Conservation (phyloP, 2,329 filamentous ascomycete species). For the Aspergillus sp. region DNA sequence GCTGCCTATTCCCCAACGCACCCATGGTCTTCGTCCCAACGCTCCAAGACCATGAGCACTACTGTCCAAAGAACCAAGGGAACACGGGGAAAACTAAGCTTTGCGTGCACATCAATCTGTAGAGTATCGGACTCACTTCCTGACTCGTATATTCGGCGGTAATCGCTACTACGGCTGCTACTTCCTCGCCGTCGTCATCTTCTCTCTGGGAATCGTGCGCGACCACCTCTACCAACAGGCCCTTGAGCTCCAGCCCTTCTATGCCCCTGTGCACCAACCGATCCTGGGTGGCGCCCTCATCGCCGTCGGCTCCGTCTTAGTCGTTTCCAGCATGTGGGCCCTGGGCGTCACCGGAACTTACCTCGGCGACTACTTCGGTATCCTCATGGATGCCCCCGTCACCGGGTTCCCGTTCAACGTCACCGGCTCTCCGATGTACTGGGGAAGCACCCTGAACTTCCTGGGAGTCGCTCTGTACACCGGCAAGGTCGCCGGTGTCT, state of each 20-base stretch:
- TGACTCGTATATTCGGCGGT: conserved; percentile 78
- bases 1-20: conserved; percentile 5
- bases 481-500: conserved; percentile 80
- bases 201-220: conserved; percentile 83
- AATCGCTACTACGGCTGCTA: conserved; percentile 82
- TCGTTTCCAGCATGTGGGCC: conserved; percentile 84
- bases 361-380: conserved; percentile 97
- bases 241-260: conserved; percentile 70
- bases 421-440: conserved; percentile 91
- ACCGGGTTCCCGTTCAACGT: conserved; percentile 96
- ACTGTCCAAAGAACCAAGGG: not conserved
- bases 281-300: conserved; percentile 70
- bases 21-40: not conserved
- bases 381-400: conserved; percentile 92
- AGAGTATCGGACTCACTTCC: conserved; percentile 89
- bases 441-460: conserved; percentile 89
- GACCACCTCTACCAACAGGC: conserved; percentile 86
- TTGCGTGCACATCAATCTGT: conserved; percentile 14
- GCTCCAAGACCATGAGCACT: not conserved
- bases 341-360: conserved; percentile 95
- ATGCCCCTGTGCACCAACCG: conserved; percentile 66
- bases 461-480: conserved; percentile 80
- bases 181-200: conserved; percentile 81
- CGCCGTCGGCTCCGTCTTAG: conserved; percentile 73
- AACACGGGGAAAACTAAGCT: not conserved